phyloP scores from a whole-genome alignment of 2,329 filamentous ascomycete species.

The Colletotrichum sublineola region DNA sequence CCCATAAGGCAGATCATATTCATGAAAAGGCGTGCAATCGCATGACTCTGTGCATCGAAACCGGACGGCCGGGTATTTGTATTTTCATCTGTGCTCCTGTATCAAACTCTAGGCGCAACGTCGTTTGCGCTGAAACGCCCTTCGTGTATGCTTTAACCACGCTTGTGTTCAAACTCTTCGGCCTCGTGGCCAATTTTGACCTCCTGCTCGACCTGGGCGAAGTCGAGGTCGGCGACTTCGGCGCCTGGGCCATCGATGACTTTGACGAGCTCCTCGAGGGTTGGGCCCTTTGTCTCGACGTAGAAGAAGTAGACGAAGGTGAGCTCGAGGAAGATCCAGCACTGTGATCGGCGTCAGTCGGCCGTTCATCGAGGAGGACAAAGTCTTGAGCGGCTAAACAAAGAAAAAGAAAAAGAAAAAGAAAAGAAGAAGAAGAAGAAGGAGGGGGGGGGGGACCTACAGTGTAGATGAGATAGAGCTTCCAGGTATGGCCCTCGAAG shows the following conservation, averaged over 20 bases:
- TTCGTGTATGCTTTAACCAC: slow-evolving; percentile 18
- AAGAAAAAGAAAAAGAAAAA: no score
- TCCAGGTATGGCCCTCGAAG: slow-evolving; percentile 61
- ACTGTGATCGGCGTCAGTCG: slow-evolving; percentile 14
- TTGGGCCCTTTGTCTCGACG: slow-evolving; percentile 73
- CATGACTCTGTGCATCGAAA: slow-evolving; percentile 20
- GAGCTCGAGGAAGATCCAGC: slow-evolving; percentile 68
- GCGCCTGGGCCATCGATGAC: slow-evolving; percentile 75
- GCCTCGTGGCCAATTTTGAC: slow-evolving; percentile 38
- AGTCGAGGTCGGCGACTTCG: slow-evolving; percentile 59
- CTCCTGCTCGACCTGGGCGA: slow-evolving; percentile 62
- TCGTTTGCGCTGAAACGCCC: neutral
- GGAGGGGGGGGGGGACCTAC: slow-evolving; percentile 50
- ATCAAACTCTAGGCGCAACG: neutral
- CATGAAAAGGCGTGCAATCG: slow-evolving; percentile 22
- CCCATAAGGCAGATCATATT: slow-evolving; percentile 14
- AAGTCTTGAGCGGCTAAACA: neutral
- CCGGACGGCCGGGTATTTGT: slow-evolving; percentile 29
- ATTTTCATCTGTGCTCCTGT: slow-evolving; percentile 27
- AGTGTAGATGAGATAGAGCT: slow-evolving; percentile 70
- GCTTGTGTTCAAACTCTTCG: slow-evolving; percentile 39
- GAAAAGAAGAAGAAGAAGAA: no score
- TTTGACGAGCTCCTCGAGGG: slow-evolving; percentile 75
- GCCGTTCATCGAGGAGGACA: no score
- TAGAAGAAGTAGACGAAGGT: slow-evolving; percentile 68